Evolutionary conservation across 129 eudicot genomes (phyloP).

Genomic region (Silybum marianum): DNA sequence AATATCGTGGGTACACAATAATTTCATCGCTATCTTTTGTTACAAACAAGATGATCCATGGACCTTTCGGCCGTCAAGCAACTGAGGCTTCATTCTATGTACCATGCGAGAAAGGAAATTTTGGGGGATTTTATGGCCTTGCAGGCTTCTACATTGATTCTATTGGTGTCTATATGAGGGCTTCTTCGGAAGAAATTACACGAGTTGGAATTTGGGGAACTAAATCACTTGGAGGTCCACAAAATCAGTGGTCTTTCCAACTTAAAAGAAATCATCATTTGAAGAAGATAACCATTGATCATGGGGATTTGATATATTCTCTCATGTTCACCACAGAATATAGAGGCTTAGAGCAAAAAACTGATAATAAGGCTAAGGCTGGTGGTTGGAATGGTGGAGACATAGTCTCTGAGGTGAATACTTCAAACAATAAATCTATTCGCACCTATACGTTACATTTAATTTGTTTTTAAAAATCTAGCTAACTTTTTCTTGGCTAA

Average conservation of each 20-base stretch:
- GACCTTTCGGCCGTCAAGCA: constrained; percentile 12
- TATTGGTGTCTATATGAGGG: background rate
- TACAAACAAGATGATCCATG: background rate
- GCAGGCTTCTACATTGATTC: background rate
- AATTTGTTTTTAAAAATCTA: too few species aligned
- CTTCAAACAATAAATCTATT: background rate
- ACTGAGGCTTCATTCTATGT: background rate
- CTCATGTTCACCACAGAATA: background rate
- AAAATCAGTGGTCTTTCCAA: background rate
- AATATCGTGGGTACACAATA: background rate
- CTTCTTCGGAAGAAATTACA: background rate
- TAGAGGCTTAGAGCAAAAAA: background rate
- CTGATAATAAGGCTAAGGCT: background rate
- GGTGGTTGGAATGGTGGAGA: background rate
- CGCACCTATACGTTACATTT: background rate
- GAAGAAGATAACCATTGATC: constrained; percentile 1
- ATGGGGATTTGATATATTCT: background rate
- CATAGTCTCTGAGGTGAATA: background rate
- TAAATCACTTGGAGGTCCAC: background rate
- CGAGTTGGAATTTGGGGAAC: background rate
- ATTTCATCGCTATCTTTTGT: background rate
- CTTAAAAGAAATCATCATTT: background rate
- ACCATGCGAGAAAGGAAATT: background rate
- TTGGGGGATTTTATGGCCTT: constrained; percentile 3
- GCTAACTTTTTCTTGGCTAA: too few species aligned